These are phyloP conservation scores for Petasospora fabianii DNA, from an alignment of 1,139 yeast genomes.

Conservation along the genomic window DNA sequence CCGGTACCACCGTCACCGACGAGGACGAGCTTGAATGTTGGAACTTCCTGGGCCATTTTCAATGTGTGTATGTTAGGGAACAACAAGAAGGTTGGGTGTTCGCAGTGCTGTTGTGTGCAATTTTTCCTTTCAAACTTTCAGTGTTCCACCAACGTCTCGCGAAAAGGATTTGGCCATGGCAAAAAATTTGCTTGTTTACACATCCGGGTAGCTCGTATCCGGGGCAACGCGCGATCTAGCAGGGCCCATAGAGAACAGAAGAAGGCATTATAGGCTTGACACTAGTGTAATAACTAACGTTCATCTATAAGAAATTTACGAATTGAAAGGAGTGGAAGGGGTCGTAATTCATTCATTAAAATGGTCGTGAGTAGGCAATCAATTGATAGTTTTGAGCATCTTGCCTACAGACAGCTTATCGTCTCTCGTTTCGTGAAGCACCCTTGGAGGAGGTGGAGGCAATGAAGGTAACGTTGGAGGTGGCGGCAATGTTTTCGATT, in stretches of 20 bases:
- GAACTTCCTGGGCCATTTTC: conserved; percentile 63
- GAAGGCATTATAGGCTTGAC: too few relatives aligned
- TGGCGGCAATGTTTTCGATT: conserved; percentile 34
- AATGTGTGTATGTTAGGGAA: conserved; percentile 1
- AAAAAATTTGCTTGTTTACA: conserved; percentile 2
- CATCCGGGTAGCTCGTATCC: neutral
- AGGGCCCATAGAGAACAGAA: too few relatives aligned
- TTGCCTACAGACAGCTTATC: conserved; percentile 18
- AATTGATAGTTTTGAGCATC: conserved; percentile 20
- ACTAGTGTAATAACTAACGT: too few relatives aligned
- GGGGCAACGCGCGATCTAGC: conserved; percentile 2
- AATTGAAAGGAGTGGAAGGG: conserved; percentile 10
- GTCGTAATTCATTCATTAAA: conserved; percentile 1
- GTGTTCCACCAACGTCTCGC: neutral
- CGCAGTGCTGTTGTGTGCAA: conserved; percentile 3
- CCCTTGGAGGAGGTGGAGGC: conserved; percentile 44
- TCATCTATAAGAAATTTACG: too few relatives aligned
- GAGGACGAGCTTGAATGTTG: conserved; percentile 95
- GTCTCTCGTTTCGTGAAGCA: conserved; percentile 17
- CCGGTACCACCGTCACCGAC: conserved; percentile 99
- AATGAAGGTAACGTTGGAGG: conserved; percentile 38
- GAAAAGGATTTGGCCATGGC: neutral
- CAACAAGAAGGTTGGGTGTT: too few relatives aligned
- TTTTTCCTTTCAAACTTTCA: conserved; percentile 1
- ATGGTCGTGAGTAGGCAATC: conserved; percentile 1